A percentile compares a stretch with the other conserved stretches of the same genome.
Conservation (phyloP, 495 filamentous ascomycete genomes). For the Cercophora samala region DNA sequence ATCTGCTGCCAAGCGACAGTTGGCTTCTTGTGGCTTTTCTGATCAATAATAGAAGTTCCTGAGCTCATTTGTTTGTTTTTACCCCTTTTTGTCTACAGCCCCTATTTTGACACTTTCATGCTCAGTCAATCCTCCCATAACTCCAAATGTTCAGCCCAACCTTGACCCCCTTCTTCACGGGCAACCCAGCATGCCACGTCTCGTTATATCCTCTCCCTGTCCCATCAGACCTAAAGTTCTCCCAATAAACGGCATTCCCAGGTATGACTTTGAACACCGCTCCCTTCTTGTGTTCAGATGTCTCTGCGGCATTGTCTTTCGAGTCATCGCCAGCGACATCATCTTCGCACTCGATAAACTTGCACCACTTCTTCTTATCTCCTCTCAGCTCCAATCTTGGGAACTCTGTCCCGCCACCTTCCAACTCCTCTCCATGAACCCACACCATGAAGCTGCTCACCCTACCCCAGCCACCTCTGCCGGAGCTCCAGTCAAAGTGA, state of each 20-base stretch:
- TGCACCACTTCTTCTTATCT: constrained; percentile 40
- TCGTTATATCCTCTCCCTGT: constrained; percentile 44
- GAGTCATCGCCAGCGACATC: background rate
- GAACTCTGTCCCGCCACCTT: constrained; percentile 47
- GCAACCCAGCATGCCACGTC: constrained; percentile 49
- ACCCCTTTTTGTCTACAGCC: background rate
- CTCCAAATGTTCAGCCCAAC: constrained; percentile 51
- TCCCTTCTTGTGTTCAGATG: constrained; percentile 22
- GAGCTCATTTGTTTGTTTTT: background rate
- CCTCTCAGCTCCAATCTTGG: constrained; percentile 30
- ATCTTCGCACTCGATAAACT: constrained; percentile 41
- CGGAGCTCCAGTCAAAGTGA: constrained; percentile 48
- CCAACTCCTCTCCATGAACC: constrained; percentile 32
- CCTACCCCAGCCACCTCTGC: constrained; percentile 42
- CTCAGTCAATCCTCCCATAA: constrained; percentile 35
- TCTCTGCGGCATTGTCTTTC: background rate
- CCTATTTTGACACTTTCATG: background rate
- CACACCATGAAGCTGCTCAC: constrained; percentile 50
- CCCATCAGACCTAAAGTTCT: constrained; percentile 47
- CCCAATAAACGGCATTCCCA: constrained; percentile 51
- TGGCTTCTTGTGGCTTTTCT: background rate
- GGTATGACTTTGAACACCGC: constrained; percentile 41
- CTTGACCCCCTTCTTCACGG: constrained; percentile 42
- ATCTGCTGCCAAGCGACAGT: constrained; percentile 4
- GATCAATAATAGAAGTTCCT: background rate